These are phyloP conservation scores for Filosporella fistucella DNA, from an alignment of 495 filamentous ascomycete genomes.

Conservation along the genomic window DNA sequence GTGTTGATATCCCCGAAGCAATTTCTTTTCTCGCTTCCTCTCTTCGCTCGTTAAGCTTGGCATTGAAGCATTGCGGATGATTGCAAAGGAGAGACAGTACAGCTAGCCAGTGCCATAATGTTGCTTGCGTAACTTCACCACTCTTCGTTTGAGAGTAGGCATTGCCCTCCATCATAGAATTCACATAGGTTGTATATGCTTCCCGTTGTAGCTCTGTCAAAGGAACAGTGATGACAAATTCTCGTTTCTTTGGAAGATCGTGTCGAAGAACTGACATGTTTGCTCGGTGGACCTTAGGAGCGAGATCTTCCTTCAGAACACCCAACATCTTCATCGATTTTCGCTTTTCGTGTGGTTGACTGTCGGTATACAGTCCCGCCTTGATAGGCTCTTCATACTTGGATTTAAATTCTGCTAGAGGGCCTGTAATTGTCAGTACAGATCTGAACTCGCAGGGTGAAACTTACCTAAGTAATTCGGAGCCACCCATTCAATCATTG, in stretches of 20 bases:
- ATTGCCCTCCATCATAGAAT: slow-evolving; percentile 24
- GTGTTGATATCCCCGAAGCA: background rate
- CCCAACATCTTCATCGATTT: slow-evolving; percentile 59
- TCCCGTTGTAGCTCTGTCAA: slow-evolving; percentile 60
- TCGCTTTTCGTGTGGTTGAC: slow-evolving; percentile 45
- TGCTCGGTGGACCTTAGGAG: slow-evolving; percentile 73
- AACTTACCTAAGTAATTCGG: slow-evolving; percentile 60
- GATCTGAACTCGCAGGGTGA: no score
- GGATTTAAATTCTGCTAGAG: slow-evolving; percentile 55
- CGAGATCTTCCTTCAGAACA: slow-evolving; percentile 65
- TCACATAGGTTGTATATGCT: slow-evolving; percentile 59
- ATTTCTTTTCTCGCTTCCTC: slow-evolving; percentile 23
- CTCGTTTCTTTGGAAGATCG: slow-evolving; percentile 66
- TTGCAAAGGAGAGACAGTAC: slow-evolving; percentile 65
- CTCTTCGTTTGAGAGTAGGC: slow-evolving; percentile 9
- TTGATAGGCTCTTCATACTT: slow-evolving; percentile 71
- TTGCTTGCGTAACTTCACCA: slow-evolving; percentile 28
- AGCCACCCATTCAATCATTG: slow-evolving; percentile 86
- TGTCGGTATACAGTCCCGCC: slow-evolving; percentile 63
- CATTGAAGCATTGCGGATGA: slow-evolving; percentile 64
- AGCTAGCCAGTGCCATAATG: slow-evolving; percentile 45
- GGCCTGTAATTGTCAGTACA: no score
- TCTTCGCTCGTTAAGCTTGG: slow-evolving; percentile 39
- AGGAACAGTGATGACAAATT: slow-evolving; percentile 74
- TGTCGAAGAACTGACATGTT: slow-evolving; percentile 61